Base-by-base conservation (phyloP, 2,329 filamentous ascomycete genomes). In the Calonectria henricotiae region DNA sequence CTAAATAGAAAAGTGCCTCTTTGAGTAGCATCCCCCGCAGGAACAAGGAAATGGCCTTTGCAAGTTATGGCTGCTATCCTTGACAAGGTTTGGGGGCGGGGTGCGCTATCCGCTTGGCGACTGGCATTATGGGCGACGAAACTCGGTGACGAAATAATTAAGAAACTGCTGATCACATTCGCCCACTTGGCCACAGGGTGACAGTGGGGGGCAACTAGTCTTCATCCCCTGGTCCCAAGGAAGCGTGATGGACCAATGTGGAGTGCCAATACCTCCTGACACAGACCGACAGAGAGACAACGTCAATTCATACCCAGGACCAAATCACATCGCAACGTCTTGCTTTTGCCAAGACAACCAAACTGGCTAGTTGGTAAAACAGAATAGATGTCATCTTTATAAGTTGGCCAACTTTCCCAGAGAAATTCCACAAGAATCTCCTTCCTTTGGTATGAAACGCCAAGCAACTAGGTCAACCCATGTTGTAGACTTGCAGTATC, bases 91-190 rank as follows among this genome's bases (percentile, higher is more conserved):
- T 58, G 51, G 51, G 51, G 51, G 51, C 20, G 51, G 51, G 51
- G 35, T 37, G n/a, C 17, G n/a, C n/a, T 15, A 23, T 13, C 51
- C 32, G 23, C 51, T 55, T 37, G 17, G 27, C 51, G 11, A 23
- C 51, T 37, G 51, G 51, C 32, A 15, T 55, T 39, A 15, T 58
- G 51, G 51, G 35, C 51, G 51, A 58, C 32, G 51, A 5, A 55
- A 58, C 39, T 58, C 39, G 32, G 51, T 58, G 35, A 58, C 51
- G 37, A 17, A 58, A 58, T 12, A 39, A 25, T 20, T 17, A 25
- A 58, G 51, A 58, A 58, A n/a, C 51, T 30, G 51, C 32, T 13
- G 51, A 58, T 58, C 51, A 37, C 51, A 46, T 46, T 46, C 43
- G 20, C 43, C 43, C 12, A 46, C 43, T 6, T 25, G 51, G 51